These are phyloP conservation scores for Gossypium davidsonii DNA, from an alignment of 441 rosid species.

Conservation along the genomic window DNA sequence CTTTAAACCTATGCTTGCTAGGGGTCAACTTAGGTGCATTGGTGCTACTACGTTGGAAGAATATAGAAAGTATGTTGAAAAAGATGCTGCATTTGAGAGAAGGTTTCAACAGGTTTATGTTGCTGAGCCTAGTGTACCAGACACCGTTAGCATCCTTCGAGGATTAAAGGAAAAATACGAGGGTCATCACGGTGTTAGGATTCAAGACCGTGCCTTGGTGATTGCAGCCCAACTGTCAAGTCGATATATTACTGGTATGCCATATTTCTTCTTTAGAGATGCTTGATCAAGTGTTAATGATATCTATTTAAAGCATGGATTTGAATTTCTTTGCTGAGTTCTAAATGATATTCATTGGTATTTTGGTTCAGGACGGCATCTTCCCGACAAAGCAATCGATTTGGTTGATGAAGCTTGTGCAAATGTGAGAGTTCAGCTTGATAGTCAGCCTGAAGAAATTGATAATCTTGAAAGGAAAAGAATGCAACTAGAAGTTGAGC, in stretches of 20 bases:
- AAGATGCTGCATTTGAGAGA: conserved; percentile 96
- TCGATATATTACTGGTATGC: conserved; percentile 76
- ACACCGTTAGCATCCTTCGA: conserved; percentile 78
- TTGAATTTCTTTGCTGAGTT: background rate
- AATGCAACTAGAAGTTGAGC: conserved; percentile 82
- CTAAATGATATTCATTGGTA: background rate
- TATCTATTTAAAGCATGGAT: background rate
- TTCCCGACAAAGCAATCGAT: conserved; percentile 91
- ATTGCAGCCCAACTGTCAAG: conserved; percentile 79
- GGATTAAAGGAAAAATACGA: conserved; percentile 88
- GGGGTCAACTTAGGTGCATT: conserved; percentile 89
- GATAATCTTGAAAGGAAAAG: conserved; percentile 81
- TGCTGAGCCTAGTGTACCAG: conserved; percentile 83
- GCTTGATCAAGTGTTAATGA: background rate
- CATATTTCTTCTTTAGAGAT: background rate
- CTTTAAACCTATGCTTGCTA: conserved; percentile 92
- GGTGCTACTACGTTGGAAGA: conserved; percentile 92
- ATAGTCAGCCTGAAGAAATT: conserved; percentile 92
- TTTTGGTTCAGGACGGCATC: conserved; percentile 57
- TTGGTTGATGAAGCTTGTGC: conserved; percentile 93
- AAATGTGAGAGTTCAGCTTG: conserved; percentile 87
- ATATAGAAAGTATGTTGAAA: conserved; percentile 87
- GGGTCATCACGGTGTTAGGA: conserved; percentile 90
- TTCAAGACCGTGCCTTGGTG: conserved; percentile 73
- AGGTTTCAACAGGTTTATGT: conserved; percentile 91